These are phyloP conservation scores for Colletotrichum cordylinicola DNA, from an alignment of 2,329 filamentous ascomycete species.

Conservation along the genomic window DNA sequence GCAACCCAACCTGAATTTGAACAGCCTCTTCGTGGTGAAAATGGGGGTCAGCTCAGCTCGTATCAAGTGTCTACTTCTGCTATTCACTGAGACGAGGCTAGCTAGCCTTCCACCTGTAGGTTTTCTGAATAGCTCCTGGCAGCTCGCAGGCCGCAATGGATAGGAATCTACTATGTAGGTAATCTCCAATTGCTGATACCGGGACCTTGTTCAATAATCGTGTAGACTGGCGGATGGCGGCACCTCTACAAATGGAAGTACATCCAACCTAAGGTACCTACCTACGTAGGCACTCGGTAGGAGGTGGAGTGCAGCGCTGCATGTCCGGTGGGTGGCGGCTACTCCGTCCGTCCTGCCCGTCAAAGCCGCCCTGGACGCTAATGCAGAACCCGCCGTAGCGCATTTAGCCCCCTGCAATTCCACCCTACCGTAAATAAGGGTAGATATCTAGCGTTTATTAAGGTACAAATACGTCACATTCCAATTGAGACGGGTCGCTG, in stretches of 20 bases:
- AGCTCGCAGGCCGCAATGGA: not conserved
- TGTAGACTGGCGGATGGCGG: not conserved
- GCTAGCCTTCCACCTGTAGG: not conserved
- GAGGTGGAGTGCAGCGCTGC: not conserved
- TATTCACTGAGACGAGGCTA: not conserved
- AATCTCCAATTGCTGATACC: not conserved
- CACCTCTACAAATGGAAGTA: not conserved
- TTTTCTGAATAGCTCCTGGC: not conserved
- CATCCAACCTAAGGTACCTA: not conserved
- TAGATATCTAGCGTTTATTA: slow-evolving; percentile 4
- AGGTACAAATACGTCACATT: not conserved
- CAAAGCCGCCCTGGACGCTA: slow-evolving; percentile 2
- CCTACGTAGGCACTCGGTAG: not conserved
- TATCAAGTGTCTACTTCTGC: not conserved
- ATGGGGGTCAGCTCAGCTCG: not conserved
- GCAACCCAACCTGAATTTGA: not conserved
- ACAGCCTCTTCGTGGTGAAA: not conserved
- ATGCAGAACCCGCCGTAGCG: slow-evolving; percentile 8
- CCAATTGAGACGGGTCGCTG: not conserved
- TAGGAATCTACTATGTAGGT: not conserved
- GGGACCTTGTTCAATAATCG: not conserved
- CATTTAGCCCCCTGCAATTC: not conserved
- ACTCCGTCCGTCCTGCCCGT: slow-evolving; percentile 7
- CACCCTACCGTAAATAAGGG: slow-evolving; percentile 10
- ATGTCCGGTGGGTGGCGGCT: slow-evolving; percentile 1